Conservation (phyloP, 169 alveolate genomes). For the Plasmodium sp. region DNA sequence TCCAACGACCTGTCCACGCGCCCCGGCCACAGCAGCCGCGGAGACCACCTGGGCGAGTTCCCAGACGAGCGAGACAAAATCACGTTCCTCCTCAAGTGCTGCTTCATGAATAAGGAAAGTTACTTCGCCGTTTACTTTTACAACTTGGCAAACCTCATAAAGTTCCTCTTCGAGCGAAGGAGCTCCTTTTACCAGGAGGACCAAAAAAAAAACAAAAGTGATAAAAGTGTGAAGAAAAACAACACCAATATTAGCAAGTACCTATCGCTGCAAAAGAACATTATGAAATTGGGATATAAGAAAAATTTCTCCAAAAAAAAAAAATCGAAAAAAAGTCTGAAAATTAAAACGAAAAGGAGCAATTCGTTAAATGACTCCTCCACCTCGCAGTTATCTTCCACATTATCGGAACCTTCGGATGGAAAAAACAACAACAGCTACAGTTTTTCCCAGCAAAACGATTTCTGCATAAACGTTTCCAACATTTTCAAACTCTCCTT, state of each 20-base stretch:
- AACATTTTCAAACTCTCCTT: slow-evolving; percentile 59
- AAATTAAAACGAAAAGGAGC: slow-evolving; percentile 44
- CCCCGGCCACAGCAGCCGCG: neutral
- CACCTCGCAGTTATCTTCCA: slow-evolving; percentile 29
- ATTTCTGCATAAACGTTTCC: slow-evolving; percentile 51
- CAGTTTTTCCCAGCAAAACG: neutral
- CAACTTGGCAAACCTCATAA: slow-evolving; percentile 44
- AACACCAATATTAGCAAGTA: slow-evolving; percentile 42
- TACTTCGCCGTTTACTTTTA: slow-evolving; percentile 56
- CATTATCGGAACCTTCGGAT: slow-evolving; percentile 18
- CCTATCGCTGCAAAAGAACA: slow-evolving; percentile 62
- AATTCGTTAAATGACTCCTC: slow-evolving; percentile 24
- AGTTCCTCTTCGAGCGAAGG: slow-evolving; percentile 49
- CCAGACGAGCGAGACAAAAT: neutral
- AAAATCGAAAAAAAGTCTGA: slow-evolving; percentile 32
- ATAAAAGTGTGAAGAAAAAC: slow-evolving; percentile 19
- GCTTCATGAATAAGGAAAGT: slow-evolving; percentile 61
- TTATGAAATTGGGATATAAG: slow-evolving; percentile 69
- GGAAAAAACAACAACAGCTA: slow-evolving; percentile 8
- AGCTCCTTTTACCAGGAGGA: slow-evolving; percentile 44
- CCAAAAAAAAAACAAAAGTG: slow-evolving; percentile 2
- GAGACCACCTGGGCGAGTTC: neutral
- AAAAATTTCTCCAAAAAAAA: slow-evolving; percentile 56
- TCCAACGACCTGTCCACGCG: slow-evolving; percentile 1
- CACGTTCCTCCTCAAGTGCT: slow-evolving; percentile 26